Evolutionary conservation across 257 asterid species (phyloP).

Genomic region (Nicotiana tomentosiformis): DNA sequence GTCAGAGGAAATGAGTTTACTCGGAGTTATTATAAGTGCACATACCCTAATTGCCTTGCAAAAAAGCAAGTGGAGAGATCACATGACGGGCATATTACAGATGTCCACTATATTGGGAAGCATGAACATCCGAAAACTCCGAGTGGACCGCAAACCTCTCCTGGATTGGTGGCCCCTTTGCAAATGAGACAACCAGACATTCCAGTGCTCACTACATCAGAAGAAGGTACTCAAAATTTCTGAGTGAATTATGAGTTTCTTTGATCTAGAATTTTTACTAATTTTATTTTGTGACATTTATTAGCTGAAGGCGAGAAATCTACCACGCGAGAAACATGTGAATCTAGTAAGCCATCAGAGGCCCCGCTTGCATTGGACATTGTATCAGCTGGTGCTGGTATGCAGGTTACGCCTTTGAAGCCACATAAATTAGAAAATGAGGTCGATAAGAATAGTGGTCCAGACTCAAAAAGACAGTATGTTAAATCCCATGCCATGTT

Average conservation of each 20-base stretch:
- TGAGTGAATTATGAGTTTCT: conserved; percentile 1
- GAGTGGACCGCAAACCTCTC: conserved; percentile 33
- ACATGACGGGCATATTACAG: conserved; percentile 63
- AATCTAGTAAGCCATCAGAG: conserved; percentile 31
- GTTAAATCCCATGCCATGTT: conserved; percentile 19
- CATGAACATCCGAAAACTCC: conserved; percentile 77
- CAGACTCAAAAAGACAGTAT: conserved; percentile 67
- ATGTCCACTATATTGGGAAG: conserved; percentile 63
- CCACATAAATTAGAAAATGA: conserved; percentile 26
- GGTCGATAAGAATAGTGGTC: conserved; percentile 32
- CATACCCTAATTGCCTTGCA: conserved; percentile 60
- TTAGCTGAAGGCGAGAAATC: conserved; percentile 41
- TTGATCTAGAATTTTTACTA: neutral
- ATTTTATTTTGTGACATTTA: conserved; percentile 19
- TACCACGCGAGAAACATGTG: conserved; percentile 25
- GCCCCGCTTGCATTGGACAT: conserved; percentile 20
- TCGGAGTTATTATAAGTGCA: conserved; percentile 90
- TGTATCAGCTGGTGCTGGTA: conserved; percentile 30
- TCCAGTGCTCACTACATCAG: conserved; percentile 25
- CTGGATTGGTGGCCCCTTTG: conserved; percentile 22
- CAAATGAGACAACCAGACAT: conserved; percentile 34
- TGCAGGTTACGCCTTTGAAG: conserved; percentile 24
- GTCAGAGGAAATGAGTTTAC: conserved; percentile 78
- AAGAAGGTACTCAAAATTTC: conserved; percentile 38
- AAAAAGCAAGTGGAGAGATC: conserved; percentile 90